Base-by-base conservation (phyloP, 345 rosid genomes). In the Corchorus olitorius region DNA sequence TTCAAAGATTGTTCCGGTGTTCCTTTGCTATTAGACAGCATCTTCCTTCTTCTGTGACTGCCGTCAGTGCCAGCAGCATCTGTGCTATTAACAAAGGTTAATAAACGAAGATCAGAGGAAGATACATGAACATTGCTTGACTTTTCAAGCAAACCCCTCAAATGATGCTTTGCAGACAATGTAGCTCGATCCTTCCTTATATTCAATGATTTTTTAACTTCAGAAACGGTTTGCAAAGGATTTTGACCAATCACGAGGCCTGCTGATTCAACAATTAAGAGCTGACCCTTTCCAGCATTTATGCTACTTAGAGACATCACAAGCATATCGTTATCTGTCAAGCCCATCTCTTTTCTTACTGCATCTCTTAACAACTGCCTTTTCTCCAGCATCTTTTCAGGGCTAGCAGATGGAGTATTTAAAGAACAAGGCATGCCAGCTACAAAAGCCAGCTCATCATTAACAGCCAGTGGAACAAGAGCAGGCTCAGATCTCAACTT, bases 241-340 rank as follows among this genome's bases (percentile, higher is more conserved):
- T 80, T 67, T 70, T 76, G 78, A 80, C 87, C 94, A 49, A 88
- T 76, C 76, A 87, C 45, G 81, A 76, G 80, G 60, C 83, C 65
- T 15, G 78, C 87, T 5, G 99, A 89, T 83, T 93, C 94, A 78
- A 95, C 89, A 78, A 95, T 88, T 79, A 95, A 85, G 75, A 92
- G 92, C 81, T 95, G 98, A 58, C 99, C 99, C 81, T 93, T 95
- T 55, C 92, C 96, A 17, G 96, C 83, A 37, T 95, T 95, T 87
- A 95, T 90, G 83, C 99, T 95, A 85, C 99, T 90, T 27, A 93
- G 92, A 74, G 99, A 86, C 85, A 95, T 86, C 82, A 92, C 89
- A 61, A 95, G 99, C 93, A 95, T 84, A 80, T 95, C 94, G 5
- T 73, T 82, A 52, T 93, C 92, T 65, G 85, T 74, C 82, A 95